Conservation (phyloP, 73 alveolate species). For the Paramecium tetraurelia region DNA sequence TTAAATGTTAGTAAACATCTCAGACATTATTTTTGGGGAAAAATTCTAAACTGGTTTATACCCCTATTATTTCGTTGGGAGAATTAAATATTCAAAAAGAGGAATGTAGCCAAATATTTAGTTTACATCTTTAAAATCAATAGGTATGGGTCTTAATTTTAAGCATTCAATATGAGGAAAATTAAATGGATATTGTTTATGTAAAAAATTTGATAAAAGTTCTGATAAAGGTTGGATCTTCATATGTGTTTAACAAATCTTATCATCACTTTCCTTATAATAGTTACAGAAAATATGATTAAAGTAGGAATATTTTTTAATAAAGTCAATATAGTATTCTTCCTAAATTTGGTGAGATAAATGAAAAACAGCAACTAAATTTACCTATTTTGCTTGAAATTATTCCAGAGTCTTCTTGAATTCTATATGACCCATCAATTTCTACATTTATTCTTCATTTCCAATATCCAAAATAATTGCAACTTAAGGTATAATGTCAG, state of each 20-base stretch:
- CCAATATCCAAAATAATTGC: not conserved
- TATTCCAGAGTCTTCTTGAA: not conserved
- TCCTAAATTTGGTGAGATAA: not conserved
- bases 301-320: not conserved
- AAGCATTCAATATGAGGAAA: not conserved
- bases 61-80: not conserved
- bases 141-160: not conserved
- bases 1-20: not conserved
- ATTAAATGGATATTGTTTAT: not conserved
- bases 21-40: not conserved
- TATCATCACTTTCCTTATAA: not conserved
- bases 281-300: not conserved
- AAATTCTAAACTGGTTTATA: not conserved
- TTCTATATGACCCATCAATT: not conserved
- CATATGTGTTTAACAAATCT: not conserved
- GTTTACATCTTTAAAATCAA: not conserved
- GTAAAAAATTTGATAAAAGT: not conserved
- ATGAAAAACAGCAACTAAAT: conserved; percentile 1
- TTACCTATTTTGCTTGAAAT: not conserved
- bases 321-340: not conserved
- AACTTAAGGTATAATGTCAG: not conserved
- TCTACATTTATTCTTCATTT: not conserved
- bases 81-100: not conserved
- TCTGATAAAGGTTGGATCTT: not conserved
- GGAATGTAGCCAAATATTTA: not conserved